phyloP scores from a whole-genome alignment of 129 eudicot genomes.

The Rutidosis leptorrhynchoides region DNA sequence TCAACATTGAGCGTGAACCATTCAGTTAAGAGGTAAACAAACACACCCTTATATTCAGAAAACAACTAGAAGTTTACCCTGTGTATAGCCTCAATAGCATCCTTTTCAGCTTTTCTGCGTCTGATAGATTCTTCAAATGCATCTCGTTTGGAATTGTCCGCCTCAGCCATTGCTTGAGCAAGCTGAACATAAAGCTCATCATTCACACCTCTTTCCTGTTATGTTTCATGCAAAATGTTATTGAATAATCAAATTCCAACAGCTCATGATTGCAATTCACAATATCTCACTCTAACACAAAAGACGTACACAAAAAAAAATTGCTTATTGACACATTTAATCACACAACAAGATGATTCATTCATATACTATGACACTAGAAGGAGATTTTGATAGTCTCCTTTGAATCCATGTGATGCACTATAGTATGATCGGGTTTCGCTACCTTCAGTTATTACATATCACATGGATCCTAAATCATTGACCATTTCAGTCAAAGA shows the following conservation, averaged over 20 bases:
- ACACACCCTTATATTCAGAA: conserved; percentile 4
- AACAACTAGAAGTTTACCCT: conserved; percentile 44
- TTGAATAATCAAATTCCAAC: neutral
- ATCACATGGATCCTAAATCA: conserved; percentile 24
- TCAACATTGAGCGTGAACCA: too few species aligned
- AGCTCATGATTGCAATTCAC: neutral
- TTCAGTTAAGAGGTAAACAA: too few species aligned
- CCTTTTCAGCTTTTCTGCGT: conserved; percentile 81
- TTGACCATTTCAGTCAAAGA: conserved; percentile 46
- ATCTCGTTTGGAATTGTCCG: conserved; percentile 56
- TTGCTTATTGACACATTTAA: neutral
- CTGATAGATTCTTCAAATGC: conserved; percentile 74
- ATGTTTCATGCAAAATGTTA: conserved; percentile 17
- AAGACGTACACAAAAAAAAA: neutral
- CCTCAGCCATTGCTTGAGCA: conserved; percentile 65
- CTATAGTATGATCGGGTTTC: conserved; percentile 24
- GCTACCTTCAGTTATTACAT: conserved; percentile 31
- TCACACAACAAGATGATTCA: neutral
- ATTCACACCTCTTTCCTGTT: conserved; percentile 53
- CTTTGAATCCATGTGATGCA: conserved; percentile 23
- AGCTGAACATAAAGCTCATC: conserved; percentile 69
- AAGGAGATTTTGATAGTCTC: conserved; percentile 26
- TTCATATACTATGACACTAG: conserved; percentile 43
- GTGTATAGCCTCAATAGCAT: conserved; percentile 63
- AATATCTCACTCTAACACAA: conserved; percentile 7